phyloP scores from a whole-genome alignment of 257 asterid genomes.

The Lantana camara region DNA sequence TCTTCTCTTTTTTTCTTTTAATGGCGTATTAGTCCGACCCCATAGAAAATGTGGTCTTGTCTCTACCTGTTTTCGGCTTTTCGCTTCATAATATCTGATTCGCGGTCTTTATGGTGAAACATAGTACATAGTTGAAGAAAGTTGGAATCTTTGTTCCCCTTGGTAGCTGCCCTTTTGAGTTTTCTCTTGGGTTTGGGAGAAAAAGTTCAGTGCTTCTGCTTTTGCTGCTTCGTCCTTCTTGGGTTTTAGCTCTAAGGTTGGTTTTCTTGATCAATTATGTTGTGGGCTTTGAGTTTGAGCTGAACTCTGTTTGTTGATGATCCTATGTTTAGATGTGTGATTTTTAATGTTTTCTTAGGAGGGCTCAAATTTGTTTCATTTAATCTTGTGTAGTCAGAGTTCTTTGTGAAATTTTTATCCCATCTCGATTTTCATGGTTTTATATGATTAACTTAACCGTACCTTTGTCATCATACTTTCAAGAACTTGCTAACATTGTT shows the following conservation, averaged over 20 bases:
- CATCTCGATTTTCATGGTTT: too few relatives aligned
- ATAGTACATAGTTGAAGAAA: conserved; percentile 3
- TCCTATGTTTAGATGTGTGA: too few relatives aligned
- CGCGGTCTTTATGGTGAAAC: conserved; percentile 11
- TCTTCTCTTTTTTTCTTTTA: too few relatives aligned
- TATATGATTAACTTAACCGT: too few relatives aligned
- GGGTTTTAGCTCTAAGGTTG: neutral
- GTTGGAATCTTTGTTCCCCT: neutral
- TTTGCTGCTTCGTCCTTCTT: conserved; percentile 11
- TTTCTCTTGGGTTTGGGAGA: conserved; percentile 17
- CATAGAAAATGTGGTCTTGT: conserved; percentile 7
- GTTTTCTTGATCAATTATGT: too few relatives aligned
- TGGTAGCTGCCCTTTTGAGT: neutral
- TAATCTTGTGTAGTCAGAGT: neutral
- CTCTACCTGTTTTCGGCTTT: conserved; percentile 7
- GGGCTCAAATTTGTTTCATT: neutral
- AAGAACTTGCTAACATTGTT: too few relatives aligned
- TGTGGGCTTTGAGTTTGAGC: too few relatives aligned
- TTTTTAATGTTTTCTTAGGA: too few relatives aligned
- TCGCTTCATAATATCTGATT: conserved; percentile 24
- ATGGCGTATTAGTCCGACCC: neutral
- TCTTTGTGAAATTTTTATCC: neutral
- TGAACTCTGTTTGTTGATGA: too few relatives aligned
- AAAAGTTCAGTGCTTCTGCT: conserved; percentile 14
- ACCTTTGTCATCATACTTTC: too few relatives aligned